Base-by-base conservation (phyloP, 768 basidiomycete genomes). In the Boletus tomentosulus region DNA sequence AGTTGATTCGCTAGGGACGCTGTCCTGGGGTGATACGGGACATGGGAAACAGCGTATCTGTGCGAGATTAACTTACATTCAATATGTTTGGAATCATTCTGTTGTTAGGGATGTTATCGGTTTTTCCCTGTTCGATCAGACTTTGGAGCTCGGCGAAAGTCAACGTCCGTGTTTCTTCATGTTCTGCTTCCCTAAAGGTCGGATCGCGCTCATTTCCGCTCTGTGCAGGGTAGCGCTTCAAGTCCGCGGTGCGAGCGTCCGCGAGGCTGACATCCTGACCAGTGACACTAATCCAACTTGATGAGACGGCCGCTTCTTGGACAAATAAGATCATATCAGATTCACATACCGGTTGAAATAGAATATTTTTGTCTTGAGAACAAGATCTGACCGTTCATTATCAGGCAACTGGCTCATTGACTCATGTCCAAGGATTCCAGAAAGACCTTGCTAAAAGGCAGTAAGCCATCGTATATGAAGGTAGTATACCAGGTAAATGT, bases 101-200 rank as follows among this genome's bases (percentile, higher is more conserved):
- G 65, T 90, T 92, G 62, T 91, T 87, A 1, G 89, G 89, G 35
- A 92, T 89, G 64, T 83, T 71, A 58, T 88, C 86, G 4, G 81
- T 79, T 57, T 77, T 81, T 16, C 88, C 89, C 19, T 85, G 74
- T 60, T 87, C 81, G 54, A 92, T 87, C 54, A 92, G 73, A 34
- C 76, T 75, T 61, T 87, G 81, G 50, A 92, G 70, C 66, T 91
- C 84, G 1, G 80, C 73, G 57, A 92, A 86, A 0, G 81, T 81
- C 54, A 90, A 71, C 27, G 76, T 68, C 15, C 69, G 78, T n/a
- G 73, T 64, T 58, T 80, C 76, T 44, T 46, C 46, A n/a, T 55
- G 55, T 25, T 52, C 57, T 42, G 37, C 16, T 27, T 48, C 54
- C 27, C 52, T 56, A n/a, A 47, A 33, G 1, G 43, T 44, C 13